phyloP scores from a whole-genome alignment of 139 green algal species.

The Chlorella sp. region DNA sequence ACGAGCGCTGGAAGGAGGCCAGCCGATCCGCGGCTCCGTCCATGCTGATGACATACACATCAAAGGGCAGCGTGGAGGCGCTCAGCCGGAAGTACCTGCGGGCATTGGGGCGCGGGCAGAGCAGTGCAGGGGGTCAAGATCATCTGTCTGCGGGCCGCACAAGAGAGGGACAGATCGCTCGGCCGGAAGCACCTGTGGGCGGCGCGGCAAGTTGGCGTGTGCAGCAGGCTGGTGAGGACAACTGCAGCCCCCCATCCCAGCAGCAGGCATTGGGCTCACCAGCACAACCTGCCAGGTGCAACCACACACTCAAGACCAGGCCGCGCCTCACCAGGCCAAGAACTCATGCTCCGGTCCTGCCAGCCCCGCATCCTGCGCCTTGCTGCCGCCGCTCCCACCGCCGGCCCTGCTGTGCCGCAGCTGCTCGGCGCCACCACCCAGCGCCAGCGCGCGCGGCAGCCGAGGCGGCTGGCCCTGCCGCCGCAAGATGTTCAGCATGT shows the following conservation, averaged over 20 bases:
- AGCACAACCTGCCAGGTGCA: too few species aligned
- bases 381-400: neutral
- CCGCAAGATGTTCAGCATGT: conserved; percentile 31
- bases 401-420: too few species aligned
- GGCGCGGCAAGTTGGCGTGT: too few species aligned
- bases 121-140: too few species aligned
- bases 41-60: conserved; percentile 34
- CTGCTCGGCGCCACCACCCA: neutral
- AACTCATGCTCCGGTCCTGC: conserved; percentile 19
- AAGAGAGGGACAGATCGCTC: too few species aligned
- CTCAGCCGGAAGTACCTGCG: conserved; percentile 32
- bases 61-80: conserved; percentile 29
- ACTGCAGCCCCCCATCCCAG: neutral
- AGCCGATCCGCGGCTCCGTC: conserved; percentile 6
- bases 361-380: neutral
- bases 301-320: neutral
- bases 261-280: too few species aligned
- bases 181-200: conserved; percentile 19
- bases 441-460: neutral
- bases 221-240: too few species aligned
- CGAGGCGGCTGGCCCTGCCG: neutral
- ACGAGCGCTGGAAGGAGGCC: conserved; percentile 21
- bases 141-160: too few species aligned
- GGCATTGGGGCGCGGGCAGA: too few species aligned
- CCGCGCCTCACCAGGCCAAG: neutral